Evolutionary conservation across 108 stramenopile genomes (phyloP).

Genomic region (Pseudonitzschia multiseries): DNA sequence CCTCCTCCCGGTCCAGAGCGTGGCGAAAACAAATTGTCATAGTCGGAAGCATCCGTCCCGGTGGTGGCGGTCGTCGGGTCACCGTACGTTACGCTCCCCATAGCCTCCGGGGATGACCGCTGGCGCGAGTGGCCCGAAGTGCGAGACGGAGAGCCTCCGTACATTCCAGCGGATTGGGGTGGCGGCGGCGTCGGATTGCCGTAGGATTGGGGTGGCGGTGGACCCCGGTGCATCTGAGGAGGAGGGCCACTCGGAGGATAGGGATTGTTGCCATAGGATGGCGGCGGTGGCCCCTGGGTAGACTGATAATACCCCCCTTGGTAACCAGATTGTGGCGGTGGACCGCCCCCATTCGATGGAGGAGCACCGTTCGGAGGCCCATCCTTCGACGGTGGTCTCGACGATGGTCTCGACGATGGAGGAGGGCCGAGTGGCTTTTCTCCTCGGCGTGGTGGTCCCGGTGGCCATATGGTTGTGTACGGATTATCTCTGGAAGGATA

Average conservation of each 20-base stretch:
- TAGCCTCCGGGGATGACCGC: conserved; percentile 28
- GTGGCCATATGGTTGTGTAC: conserved; percentile 16
- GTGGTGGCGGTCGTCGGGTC: conserved; percentile 16
- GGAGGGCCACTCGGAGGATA: conserved; percentile 32
- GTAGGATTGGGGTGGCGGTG: conserved; percentile 30
- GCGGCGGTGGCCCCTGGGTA: background rate
- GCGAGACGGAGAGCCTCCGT: conserved; percentile 22
- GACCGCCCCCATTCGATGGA: conserved; percentile 16
- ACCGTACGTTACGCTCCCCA: background rate
- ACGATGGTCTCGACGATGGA: background rate
- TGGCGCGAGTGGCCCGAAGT: conserved; percentile 21
- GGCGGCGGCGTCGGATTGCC: conserved; percentile 9
- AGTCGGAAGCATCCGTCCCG: conserved; percentile 32
- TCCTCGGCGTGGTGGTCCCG: background rate
- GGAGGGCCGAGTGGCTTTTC: conserved; percentile 7
- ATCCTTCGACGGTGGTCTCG: background rate
- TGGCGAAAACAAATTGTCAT: conserved; percentile 26
- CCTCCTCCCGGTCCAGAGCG: conserved; percentile 6
- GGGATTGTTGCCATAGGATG: background rate
- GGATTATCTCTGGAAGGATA: conserved; percentile 30
- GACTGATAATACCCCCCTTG: conserved; percentile 30
- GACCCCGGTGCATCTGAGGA: conserved; percentile 31
- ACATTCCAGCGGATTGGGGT: background rate
- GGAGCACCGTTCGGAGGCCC: conserved; percentile 1
- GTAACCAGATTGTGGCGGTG: conserved; percentile 1